These are phyloP conservation scores for Geranomyces michiganensis DNA, from an alignment of 192 early-diverging fungal genomes.

Conservation along the genomic window DNA sequence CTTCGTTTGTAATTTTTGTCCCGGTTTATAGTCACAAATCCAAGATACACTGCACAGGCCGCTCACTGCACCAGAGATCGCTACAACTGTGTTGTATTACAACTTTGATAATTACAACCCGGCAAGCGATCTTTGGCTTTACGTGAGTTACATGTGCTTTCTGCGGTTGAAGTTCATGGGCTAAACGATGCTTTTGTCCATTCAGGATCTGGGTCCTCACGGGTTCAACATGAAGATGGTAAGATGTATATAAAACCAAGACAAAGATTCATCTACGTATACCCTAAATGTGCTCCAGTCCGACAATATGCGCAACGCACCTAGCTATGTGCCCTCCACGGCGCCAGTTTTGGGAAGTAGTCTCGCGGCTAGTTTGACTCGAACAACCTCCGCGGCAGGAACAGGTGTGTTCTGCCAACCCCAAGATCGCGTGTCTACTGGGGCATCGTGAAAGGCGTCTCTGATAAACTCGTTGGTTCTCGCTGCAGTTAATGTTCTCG, in stretches of 20 bases:
- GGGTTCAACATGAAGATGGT: conserved; percentile 16
- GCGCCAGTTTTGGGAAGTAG: conserved; percentile 5
- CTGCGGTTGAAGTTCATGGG: too few species aligned
- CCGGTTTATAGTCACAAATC: background rate
- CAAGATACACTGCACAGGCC: conserved; percentile 1
- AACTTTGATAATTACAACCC: conserved; percentile 13
- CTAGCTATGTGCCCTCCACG: conserved; percentile 11
- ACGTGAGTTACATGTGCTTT: background rate
- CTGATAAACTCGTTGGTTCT: background rate
- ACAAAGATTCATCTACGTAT: too few species aligned
- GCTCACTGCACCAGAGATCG: background rate
- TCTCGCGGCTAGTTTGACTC: background rate
- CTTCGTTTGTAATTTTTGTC: background rate
- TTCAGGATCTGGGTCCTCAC: background rate
- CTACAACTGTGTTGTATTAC: conserved; percentile 11
- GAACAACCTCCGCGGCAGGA: background rate
- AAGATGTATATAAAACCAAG: background rate
- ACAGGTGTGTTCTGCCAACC: background rate
- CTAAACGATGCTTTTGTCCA: too few species aligned
- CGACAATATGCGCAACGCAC: conserved; percentile 6
- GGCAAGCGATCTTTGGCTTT: background rate
- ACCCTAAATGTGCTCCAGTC: background rate
- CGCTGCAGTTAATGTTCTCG: background rate
- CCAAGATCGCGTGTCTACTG: too few species aligned
- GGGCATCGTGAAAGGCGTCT: background rate